Evolutionary conservation across 345 rosid species (phyloP), one percentile per base, ranked within the genome.

Genomic region (Capsella bursapastoris): DNA sequence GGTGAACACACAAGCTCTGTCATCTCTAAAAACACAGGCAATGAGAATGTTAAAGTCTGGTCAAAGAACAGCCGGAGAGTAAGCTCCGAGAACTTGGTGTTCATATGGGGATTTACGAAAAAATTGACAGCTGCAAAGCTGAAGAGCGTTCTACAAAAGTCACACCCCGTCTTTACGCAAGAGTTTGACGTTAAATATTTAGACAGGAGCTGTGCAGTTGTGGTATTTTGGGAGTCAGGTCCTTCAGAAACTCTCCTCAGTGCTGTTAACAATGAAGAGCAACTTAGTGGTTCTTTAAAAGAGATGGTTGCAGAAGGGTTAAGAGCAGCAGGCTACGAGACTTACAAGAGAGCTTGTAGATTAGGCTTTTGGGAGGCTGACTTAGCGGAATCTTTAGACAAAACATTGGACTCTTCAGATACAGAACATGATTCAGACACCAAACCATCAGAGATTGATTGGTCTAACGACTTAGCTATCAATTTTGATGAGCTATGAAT

Each of bases 271-370:
- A 65, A 84, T 60, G 55, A 72, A 65, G 84, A 80, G 53, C 80
- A 80, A 55, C 71, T 84, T 63, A 10, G 50, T 31, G 93, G 86
- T 56, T 56, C 80, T 9, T 68, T 90, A 57, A 77, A 66, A 80
- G 98, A 89, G 67, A 77, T 89, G 83, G 91, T 89, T 8, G 81
- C 89, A 0, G 88, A 86, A 78, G 98, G 98, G 43, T 18, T 86
- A 28, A 85, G 83, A 80, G 93, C 79, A 10, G 75, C 93, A 1
- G 81, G 84, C 31, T 94, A 87, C 25, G 83, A 72, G 57, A 73
- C 81, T 14, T 91, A 91, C 81, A 69, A 69, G 71, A 83, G 82
- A 81, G 87, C 85, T n/a, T 91, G 97, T 80, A 79, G 78, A 47
- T 78, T 75, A 69, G 89, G 93, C 41, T 80, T 79, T 6, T 94